Evolutionary conservation across 257 asterid genomes (phyloP), one percentile per base, ranked within the genome.

Genomic region (Verbascum thapsus): DNA sequence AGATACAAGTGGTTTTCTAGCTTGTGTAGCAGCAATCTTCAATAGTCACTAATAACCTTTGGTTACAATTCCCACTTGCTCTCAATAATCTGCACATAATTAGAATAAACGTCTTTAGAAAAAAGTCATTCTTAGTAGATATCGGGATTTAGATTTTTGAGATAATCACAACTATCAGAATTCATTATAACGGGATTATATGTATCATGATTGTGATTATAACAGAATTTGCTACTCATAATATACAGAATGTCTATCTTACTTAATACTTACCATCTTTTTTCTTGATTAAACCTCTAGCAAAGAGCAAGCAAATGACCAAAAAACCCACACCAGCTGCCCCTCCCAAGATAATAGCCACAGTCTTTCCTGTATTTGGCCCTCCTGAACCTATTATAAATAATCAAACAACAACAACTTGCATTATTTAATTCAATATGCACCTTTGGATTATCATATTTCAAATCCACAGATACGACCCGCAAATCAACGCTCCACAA

Each of bases 311-410:
- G 73, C 69, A 84, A 72, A 90, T 90, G 68, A 90, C 83, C 72
- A 94, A 64, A 78, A 94, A 84, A 34, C 95, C 98, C 54, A 94
- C 96, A 20, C 96, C 96, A n/a, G 95, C 99, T 52, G 98, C 99
- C 72, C 99, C 99, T 84, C 99, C 99, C 54, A 90, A 51, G 75
- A 94, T 90, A 43, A 94, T 90, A 45, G 99, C 99, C 81, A 90
- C 95, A 0, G 99, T 94, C 65, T 90, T 94, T 43, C 95, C 98
- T 40, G 90, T 80, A 70, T 69, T 84, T 65, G 88, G 84, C 71
- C 91, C 94, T 75, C 91, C 94, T 75, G 95, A 54, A 55, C 98
- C 96, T 83, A 73, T 55, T 45, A 79, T 75, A 30, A 63, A 63
- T 50, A 52, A 38, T 73, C 74, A 61, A 65, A 40, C 2, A 54